phyloP scores from a whole-genome alignment of 176 grass and related monocot species.

The Aegilops speltoides region DNA sequence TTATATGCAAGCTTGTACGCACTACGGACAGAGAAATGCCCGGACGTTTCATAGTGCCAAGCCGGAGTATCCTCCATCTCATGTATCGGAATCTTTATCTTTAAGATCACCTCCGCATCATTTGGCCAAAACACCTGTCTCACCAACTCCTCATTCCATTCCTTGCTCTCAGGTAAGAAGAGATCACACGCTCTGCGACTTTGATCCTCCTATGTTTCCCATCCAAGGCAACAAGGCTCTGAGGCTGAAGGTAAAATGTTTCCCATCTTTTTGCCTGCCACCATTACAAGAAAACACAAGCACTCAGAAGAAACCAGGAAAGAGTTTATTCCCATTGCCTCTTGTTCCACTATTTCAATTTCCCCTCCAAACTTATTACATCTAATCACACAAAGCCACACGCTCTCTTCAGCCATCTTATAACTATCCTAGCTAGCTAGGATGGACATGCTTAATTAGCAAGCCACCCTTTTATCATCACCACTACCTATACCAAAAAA shows the following conservation, averaged over 20 bases:
- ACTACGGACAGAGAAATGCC: too few relatives aligned
- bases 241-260: neutral
- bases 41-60: too few relatives aligned
- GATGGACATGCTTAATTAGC: slow-evolving; percentile 44
- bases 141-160: too few relatives aligned
- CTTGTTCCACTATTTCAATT: neutral
- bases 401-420: neutral
- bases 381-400: neutral
- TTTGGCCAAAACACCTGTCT: too few relatives aligned
- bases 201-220: too few relatives aligned
- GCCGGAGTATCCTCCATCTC: too few relatives aligned
- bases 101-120: too few relatives aligned
- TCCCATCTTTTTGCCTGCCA: neutral
- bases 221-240: neutral
- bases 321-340: neutral
- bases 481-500: neutral
- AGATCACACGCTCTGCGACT: too few relatives aligned
- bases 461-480: slow-evolving; percentile 9
- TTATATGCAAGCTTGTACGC: too few relatives aligned
- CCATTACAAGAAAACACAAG: neutral
- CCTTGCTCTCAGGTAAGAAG: too few relatives aligned
- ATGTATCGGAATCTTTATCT: too few relatives aligned
- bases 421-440: slow-evolving; percentile 7
- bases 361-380: neutral
- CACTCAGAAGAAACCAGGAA: neutral